phyloP scores from a whole-genome alignment of 2,329 filamentous ascomycete genomes.

The Xylariaceae sp. region DNA sequence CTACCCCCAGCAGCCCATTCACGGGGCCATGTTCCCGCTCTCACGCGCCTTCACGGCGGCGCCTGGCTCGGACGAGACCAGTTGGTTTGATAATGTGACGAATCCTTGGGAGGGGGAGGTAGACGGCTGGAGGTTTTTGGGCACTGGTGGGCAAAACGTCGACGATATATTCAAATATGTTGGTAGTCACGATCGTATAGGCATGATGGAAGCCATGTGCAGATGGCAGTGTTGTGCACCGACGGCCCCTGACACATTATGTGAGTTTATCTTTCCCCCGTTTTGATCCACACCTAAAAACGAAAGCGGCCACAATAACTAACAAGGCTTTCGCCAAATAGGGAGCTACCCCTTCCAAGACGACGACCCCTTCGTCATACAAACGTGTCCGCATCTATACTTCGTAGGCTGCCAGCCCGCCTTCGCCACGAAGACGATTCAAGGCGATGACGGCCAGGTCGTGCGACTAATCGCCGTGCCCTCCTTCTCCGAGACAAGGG shows the following conservation, averaged over 20 bases:
- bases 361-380: conserved; percentile 83
- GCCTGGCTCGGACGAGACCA: conserved; percentile 42
- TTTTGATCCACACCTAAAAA: not conserved
- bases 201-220: conserved; percentile 92
- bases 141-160: conserved; percentile 85
- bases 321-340: conserved; percentile 31
- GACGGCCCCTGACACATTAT: conserved; percentile 91
- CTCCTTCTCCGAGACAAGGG: conserved; percentile 68
- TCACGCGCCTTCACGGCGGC: conserved; percentile 61
- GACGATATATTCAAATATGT: conserved; percentile 93
- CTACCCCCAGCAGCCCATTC: conserved; percentile 88
- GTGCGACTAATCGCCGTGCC: conserved; percentile 81
- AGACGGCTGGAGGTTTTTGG: conserved; percentile 82
- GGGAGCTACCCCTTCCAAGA: conserved; percentile 97
- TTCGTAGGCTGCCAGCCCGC: conserved; percentile 80
- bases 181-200: conserved; percentile 66
- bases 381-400: conserved; percentile 81
- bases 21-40: conserved; percentile 82
- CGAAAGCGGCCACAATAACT: not conserved
- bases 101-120: conserved; percentile 92
- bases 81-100: conserved; percentile 83
- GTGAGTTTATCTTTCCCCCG: conserved; percentile 47
- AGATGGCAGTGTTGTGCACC: conserved; percentile 88
- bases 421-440: conserved; percentile 67
- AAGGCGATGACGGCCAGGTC: conserved; percentile 60